These are phyloP conservation scores for Sequoiadendron giganteum DNA, from an alignment of 75 land plant species.

Conservation along the genomic window DNA sequence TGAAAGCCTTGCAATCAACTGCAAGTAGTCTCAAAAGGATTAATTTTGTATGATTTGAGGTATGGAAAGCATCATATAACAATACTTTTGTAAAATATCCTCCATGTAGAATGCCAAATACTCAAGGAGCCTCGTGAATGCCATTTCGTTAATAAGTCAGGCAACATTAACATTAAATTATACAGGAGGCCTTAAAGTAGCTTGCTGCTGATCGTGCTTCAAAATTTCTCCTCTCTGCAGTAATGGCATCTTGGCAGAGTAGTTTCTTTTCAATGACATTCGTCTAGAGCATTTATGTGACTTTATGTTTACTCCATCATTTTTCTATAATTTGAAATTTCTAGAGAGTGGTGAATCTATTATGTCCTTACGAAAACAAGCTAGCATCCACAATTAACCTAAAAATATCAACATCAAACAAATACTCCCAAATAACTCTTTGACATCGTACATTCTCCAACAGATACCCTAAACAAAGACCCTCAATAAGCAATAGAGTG, in stretches of 20 bases:
- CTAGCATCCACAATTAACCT: background rate
- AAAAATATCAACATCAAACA: background rate
- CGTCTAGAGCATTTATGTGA: background rate
- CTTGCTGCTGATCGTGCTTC: background rate
- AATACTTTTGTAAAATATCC: background rate
- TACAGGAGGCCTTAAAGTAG: background rate
- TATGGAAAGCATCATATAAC: background rate
- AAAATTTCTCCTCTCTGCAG: background rate
- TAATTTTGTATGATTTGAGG: background rate
- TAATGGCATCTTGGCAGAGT: background rate
- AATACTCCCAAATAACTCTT: background rate
- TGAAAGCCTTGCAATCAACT: background rate
- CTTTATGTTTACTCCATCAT: background rate
- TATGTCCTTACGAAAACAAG: background rate
- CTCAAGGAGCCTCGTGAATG: background rate
- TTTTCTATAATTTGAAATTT: background rate
- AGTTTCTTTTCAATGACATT: background rate
- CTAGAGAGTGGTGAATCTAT: background rate
- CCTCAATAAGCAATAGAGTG: background rate
- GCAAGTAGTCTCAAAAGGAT: background rate
- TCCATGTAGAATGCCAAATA: background rate
- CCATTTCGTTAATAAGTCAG: background rate
- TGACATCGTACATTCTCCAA: background rate
- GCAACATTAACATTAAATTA: too few species aligned
- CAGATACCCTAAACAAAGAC: background rate